Conservation (phyloP, 2,329 filamentous ascomycete genomes). For the Ophiostoma pallidulum region DNA sequence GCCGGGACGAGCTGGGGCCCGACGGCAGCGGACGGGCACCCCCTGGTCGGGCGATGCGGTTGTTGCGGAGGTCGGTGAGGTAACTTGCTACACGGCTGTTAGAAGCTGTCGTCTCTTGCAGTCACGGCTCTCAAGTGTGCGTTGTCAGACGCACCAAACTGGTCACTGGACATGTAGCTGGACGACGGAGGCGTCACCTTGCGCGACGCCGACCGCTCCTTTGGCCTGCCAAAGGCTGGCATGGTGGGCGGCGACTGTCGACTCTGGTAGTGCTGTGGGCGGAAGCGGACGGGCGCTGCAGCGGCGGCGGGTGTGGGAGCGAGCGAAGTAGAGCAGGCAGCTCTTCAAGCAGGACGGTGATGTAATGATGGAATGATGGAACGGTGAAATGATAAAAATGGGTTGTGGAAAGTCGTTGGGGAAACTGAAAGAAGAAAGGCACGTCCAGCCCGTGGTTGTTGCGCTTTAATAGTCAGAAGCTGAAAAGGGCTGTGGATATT, state of each 20-base stretch:
- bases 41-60: conserved; percentile 56
- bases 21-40: conserved; percentile 57
- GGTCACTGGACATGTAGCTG: conserved; percentile 56
- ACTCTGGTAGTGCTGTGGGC: background rate
- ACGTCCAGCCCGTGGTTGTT: background rate
- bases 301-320: background rate
- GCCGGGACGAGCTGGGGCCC: conserved; percentile 21
- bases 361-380: too few relatives aligned
- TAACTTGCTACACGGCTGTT: conserved; percentile 48
- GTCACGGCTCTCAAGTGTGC: too few relatives aligned
- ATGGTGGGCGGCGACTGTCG: conserved; percentile 20
- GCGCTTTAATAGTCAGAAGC: background rate
- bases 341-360: too few relatives aligned
- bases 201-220: conserved; percentile 30
- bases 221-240: conserved; percentile 26
- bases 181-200: conserved; percentile 54
- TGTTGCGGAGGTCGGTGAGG: conserved; percentile 60
- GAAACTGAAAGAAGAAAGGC: background rate
- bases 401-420: too few relatives aligned
- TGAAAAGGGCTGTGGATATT: too few relatives aligned
- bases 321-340: too few relatives aligned
- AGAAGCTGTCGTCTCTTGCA: background rate
- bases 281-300: background rate
- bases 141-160: conserved; percentile 46
- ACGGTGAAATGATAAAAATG: too few relatives aligned